phyloP scores from a whole-genome alignment of 176 grass and related monocot species.

The Oryza brachyantha region DNA sequence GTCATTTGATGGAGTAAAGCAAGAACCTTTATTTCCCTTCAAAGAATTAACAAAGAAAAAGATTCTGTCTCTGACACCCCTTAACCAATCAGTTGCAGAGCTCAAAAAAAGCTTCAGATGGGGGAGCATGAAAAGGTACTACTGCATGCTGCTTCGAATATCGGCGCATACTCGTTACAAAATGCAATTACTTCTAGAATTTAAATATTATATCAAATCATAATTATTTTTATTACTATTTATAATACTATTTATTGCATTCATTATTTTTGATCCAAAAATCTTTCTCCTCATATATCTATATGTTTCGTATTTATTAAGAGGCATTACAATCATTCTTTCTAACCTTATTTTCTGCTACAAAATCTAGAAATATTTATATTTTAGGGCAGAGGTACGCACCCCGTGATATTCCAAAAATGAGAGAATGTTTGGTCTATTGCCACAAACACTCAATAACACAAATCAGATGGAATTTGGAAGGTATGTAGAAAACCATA shows the following conservation, averaged over 20 bases:
- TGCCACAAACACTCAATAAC: conserved; percentile 14
- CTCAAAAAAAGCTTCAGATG: conserved; percentile 21
- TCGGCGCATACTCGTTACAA: conserved; percentile 6
- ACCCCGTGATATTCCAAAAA: conserved; percentile 18
- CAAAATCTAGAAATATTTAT: too few relatives aligned
- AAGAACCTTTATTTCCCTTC: conserved; percentile 30
- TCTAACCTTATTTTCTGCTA: too few relatives aligned
- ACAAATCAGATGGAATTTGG: conserved; percentile 15
- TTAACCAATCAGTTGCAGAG: conserved; percentile 40
- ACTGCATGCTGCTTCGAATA: not conserved
- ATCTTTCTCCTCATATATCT: too few relatives aligned
- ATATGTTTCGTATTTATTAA: too few relatives aligned
- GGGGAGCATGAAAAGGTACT: conserved; percentile 10
- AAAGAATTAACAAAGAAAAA: conserved; percentile 33
- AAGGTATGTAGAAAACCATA: not conserved
- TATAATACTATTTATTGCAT: too few relatives aligned
- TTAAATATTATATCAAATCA: too few relatives aligned
- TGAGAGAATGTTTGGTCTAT: conserved; percentile 17
- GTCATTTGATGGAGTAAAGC: conserved; percentile 31
- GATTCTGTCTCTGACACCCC: conserved; percentile 20
- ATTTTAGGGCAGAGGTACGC: too few relatives aligned
- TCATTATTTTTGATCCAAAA: too few relatives aligned
- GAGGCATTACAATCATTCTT: too few relatives aligned
- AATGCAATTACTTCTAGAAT: too few relatives aligned
- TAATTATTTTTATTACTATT: too few relatives aligned